A percentile compares a stretch with the other conserved stretches of the same genome.
Conservation (phyloP, 441 rosid genomes). For the Breynia disticha region DNA sequence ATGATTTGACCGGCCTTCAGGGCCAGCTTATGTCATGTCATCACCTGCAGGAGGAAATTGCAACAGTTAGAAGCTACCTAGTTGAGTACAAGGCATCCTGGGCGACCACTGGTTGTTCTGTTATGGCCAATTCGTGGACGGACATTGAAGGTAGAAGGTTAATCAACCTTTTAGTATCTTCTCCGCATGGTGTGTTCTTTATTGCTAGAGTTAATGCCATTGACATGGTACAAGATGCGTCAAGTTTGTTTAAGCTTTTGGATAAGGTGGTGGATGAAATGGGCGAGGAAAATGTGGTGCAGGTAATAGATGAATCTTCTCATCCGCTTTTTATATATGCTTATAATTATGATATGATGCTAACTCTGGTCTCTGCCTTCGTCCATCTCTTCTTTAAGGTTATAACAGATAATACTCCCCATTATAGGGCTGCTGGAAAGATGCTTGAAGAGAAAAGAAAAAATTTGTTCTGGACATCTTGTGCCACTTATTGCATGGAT, state of each 20-base stretch:
- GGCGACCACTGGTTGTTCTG: slow-evolving; percentile 71
- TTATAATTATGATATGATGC: background rate
- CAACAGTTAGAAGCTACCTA: slow-evolving; percentile 45
- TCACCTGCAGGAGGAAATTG: slow-evolving; percentile 68
- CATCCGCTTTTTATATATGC: slow-evolving; percentile 8
- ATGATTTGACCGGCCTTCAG: slow-evolving; percentile 52
- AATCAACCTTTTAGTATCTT: slow-evolving; percentile 70
- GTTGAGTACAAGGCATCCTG: slow-evolving; percentile 67
- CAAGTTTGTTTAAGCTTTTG: slow-evolving; percentile 50
- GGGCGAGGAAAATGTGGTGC: slow-evolving; percentile 83
- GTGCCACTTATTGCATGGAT: no score
- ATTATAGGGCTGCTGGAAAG: slow-evolving; percentile 15
- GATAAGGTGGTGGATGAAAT: slow-evolving; percentile 85
- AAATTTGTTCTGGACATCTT: slow-evolving; percentile 89
- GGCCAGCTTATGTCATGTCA: slow-evolving; percentile 55
- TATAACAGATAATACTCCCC: slow-evolving; percentile 52
- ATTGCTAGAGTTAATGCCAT: slow-evolving; percentile 73
- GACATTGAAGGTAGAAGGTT: slow-evolving; percentile 54
- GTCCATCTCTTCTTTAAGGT: slow-evolving; percentile 30
- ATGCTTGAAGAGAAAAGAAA: slow-evolving; percentile 86
- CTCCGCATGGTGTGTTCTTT: slow-evolving; percentile 66
- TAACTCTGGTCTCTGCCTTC: background rate
- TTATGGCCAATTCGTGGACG: slow-evolving; percentile 82
- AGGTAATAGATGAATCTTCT: slow-evolving; percentile 28
- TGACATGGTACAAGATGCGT: slow-evolving; percentile 53